phyloP scores from a whole-genome alignment of 345 rosid species.

The Litchi chinensis region DNA sequence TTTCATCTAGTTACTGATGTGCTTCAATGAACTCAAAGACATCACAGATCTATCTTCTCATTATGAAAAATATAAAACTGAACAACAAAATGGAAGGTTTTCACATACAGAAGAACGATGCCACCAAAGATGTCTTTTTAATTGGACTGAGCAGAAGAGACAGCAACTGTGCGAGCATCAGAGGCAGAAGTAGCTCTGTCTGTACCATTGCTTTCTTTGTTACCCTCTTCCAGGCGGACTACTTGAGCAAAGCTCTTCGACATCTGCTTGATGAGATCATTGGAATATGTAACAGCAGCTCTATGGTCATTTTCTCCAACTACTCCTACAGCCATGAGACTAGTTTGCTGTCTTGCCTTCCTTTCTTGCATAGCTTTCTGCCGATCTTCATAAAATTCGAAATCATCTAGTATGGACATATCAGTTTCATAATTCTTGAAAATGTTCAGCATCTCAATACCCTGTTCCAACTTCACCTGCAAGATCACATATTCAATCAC shows the following conservation, averaged over 20 bases:
- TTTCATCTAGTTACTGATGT: conserved; percentile 27
- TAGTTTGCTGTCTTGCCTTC: conserved; percentile 72
- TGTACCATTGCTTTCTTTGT: conserved; percentile 42
- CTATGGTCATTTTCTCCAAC: conserved; percentile 60
- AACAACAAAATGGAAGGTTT: conserved; percentile 12
- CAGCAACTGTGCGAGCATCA: conserved; percentile 32
- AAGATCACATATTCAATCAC: conserved; percentile 17
- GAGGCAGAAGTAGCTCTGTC: conserved; percentile 37
- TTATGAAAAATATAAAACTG: conserved; percentile 16
- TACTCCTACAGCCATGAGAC: conserved; percentile 46
- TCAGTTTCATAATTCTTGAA: conserved; percentile 72
- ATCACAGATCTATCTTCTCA: conserved; percentile 31
- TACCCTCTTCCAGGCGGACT: conserved; percentile 65
- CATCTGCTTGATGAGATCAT: conserved; percentile 75
- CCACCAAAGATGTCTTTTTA: conserved; percentile 39
- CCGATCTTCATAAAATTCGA: conserved; percentile 83
- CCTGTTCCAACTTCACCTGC: conserved; percentile 89
- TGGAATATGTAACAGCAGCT: conserved; percentile 38
- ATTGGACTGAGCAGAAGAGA: conserved; percentile 48
- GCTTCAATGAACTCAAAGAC: conserved; percentile 21
- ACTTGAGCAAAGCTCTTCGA: conserved; percentile 79
- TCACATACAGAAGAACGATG: conserved; percentile 23
- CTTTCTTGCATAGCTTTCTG: conserved; percentile 80
- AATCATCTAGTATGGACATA: conserved; percentile 81
- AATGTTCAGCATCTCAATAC: conserved; percentile 73